A percentile compares a stretch with the other conserved stretches of the same genome.
phyloP scores from a whole-genome alignment of 2,329 filamentous ascomycete genomes.

The Colletotrichum viniferum region DNA sequence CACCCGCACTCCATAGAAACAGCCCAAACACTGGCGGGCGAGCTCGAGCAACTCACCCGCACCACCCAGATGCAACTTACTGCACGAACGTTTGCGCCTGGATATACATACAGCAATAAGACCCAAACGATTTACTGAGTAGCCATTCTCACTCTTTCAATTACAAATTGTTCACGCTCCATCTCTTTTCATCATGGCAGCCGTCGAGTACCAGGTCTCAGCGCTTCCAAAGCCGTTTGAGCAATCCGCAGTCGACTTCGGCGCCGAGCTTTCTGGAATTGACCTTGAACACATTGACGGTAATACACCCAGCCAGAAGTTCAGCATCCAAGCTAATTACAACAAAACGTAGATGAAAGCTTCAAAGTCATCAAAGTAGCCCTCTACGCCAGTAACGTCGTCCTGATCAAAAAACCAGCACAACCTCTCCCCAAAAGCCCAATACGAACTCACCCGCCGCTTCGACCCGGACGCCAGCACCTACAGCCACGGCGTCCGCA shows the following conservation, averaged over 20 bases:
- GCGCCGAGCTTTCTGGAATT: background rate
- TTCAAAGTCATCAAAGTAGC: background rate
- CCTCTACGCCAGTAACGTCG: background rate
- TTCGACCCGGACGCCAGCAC: background rate
- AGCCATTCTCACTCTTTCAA: background rate
- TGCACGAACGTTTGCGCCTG: background rate
- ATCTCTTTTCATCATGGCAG: background rate
- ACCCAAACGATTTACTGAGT: background rate
- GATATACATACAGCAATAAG: background rate
- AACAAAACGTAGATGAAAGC: background rate
- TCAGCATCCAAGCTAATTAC: background rate
- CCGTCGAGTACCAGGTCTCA: background rate
- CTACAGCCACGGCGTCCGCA: background rate
- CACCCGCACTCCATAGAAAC: background rate
- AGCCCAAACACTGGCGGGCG: background rate
- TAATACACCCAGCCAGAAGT: fast-evolving
- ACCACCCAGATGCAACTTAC: background rate
- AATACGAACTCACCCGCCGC: background rate
- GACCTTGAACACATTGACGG: background rate
- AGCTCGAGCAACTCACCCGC: background rate
- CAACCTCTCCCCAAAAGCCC: background rate
- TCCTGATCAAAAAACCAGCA: background rate
- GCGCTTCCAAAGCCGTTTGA: background rate
- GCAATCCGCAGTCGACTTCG: background rate
- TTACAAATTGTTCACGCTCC: fast-evolving